These are phyloP conservation scores for Kodamaea neixiangensis DNA, from an alignment of 805 yeast genomes.

Conservation along the genomic window DNA sequence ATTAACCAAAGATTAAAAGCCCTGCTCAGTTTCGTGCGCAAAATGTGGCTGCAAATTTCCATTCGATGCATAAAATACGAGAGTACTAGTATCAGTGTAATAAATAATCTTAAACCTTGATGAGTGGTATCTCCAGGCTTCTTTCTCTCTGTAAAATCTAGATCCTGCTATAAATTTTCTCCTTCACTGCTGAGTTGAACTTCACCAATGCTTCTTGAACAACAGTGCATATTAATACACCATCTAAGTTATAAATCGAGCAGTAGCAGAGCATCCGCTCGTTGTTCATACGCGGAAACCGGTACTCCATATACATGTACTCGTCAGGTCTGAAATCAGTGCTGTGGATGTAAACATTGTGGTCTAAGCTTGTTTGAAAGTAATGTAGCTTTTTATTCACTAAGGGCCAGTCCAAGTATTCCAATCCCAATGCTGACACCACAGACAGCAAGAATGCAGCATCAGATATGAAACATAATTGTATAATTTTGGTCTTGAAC, in stretches of 20 bases:
- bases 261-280: constrained; percentile 34
- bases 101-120: too few species aligned
- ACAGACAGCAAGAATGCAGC: constrained; percentile 31
- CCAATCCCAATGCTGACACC: constrained; percentile 25
- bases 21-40: too few species aligned
- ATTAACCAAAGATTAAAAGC: too few species aligned
- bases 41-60: too few species aligned
- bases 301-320: constrained; percentile 38
- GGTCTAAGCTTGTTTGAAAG: constrained; percentile 42
- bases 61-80: too few species aligned
- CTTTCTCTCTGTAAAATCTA: neutral
- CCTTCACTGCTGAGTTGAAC: neutral
- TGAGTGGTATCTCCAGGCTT: too few species aligned
- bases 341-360: constrained; percentile 37
- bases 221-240: constrained; percentile 29
- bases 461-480: constrained; percentile 30
- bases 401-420: constrained; percentile 1
- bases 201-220: constrained; percentile 26
- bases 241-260: constrained; percentile 28
- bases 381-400: constrained; percentile 16
- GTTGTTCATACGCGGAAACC: constrained; percentile 32
- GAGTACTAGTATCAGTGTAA: too few species aligned
- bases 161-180: neutral
- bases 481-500: constrained; percentile 18
- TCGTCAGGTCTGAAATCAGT: constrained; percentile 35